A percentile compares a stretch with the other conserved stretches of the same genome.
phyloP scores from a whole-genome alignment of 1,284 basidiomycete species.

The Erythrobasidium hasegawianum region DNA sequence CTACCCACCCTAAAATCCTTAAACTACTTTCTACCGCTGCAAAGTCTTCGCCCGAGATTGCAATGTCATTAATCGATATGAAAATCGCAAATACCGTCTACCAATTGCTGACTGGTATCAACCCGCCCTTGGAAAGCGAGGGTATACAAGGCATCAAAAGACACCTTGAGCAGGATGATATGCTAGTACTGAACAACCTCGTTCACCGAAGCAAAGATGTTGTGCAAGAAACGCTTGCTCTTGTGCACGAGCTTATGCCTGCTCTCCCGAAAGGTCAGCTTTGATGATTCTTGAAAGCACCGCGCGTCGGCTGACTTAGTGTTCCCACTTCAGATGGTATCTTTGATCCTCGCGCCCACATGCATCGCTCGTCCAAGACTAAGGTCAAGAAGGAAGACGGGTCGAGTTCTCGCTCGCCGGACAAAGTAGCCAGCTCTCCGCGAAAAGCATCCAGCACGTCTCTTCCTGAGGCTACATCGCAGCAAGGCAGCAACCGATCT shows the following conservation, averaged over 20 bases:
- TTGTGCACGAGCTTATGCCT: slow-evolving; percentile 86
- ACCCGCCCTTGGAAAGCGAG: slow-evolving; percentile 58
- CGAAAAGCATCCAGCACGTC: neutral
- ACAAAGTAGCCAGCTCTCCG: neutral
- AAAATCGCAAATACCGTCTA: slow-evolving; percentile 86
- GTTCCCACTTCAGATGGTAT: slow-evolving; percentile 40
- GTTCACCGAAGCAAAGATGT: slow-evolving; percentile 95
- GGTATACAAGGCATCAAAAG: slow-evolving; percentile 42
- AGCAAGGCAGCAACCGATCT: neutral
- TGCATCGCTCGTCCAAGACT: slow-evolving; percentile 35
- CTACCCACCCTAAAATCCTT: slow-evolving; percentile 80
- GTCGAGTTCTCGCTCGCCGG: neutral
- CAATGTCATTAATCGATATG: slow-evolving; percentile 77
- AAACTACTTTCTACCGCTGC: slow-evolving; percentile 80
- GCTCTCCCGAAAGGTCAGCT: slow-evolving; percentile 76
- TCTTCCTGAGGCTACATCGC: neutral
- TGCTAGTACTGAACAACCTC: slow-evolving; percentile 95
- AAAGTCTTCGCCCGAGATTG: slow-evolving; percentile 77
- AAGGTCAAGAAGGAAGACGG: slow-evolving; percentile 34
- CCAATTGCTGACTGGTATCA: slow-evolving; percentile 85
- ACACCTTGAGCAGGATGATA: slow-evolving; percentile 56
- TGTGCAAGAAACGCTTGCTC: slow-evolving; percentile 81
- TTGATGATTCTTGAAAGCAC: too few relatives aligned
- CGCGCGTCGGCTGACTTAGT: too few relatives aligned
- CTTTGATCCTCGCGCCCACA: slow-evolving; percentile 43